Conservation (phyloP, 2,329 filamentous ascomycete genomes). For the Trichoderma sp. region DNA sequence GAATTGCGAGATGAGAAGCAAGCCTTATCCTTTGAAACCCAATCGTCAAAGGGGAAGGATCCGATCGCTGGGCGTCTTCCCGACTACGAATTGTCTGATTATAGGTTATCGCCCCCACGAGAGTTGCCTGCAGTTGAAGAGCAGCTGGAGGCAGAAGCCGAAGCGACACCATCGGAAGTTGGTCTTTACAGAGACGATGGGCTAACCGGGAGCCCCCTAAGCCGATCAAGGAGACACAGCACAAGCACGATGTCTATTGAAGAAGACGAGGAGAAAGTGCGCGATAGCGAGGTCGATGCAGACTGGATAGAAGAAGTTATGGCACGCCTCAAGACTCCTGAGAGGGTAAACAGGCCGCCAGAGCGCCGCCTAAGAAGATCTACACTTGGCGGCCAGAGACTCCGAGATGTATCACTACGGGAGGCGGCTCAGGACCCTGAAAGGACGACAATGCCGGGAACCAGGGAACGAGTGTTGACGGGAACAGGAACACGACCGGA, state of each 20-base stretch:
- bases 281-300: constrained; percentile 60
- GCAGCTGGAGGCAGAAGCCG: constrained; percentile 51
- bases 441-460: constrained; percentile 36
- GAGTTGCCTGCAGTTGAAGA: constrained; percentile 55
- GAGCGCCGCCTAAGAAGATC: constrained; percentile 36
- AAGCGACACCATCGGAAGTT: constrained; percentile 27
- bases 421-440: constrained; percentile 48
- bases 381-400: constrained; percentile 31
- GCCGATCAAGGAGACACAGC: constrained; percentile 41
- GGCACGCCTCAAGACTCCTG: constrained; percentile 33
- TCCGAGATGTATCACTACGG: constrained; percentile 41
- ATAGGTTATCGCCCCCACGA: constrained; percentile 46
- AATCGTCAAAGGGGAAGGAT: background rate
- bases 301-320: constrained; percentile 45
- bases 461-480: constrained; percentile 26
- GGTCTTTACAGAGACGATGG: constrained; percentile 34
- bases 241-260: constrained; percentile 28
- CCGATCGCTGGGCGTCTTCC: constrained; percentile 35
- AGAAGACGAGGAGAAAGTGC: constrained; percentile 45
- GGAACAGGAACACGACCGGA: constrained; percentile 26
- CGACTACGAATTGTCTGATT: constrained; percentile 39
- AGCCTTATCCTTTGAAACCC: background rate
- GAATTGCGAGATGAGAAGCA: background rate
- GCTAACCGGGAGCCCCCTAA: constrained; percentile 44
- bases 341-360: constrained; percentile 27